Base-by-base conservation (phyloP, 345 rosid species). In the Noccaea bulbosa region DNA sequence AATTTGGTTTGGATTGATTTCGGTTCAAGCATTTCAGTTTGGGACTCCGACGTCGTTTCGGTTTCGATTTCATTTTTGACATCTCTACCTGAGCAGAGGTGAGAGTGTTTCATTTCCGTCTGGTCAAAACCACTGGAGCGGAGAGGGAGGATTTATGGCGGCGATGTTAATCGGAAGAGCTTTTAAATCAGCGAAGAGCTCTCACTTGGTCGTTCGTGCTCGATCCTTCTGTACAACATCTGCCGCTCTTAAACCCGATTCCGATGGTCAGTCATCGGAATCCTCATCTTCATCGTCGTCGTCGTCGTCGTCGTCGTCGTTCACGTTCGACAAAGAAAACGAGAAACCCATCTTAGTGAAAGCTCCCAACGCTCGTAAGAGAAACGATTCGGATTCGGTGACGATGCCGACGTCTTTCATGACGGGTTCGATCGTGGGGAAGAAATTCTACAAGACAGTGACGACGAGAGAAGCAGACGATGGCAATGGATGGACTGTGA, bases 381-480 rank as follows among this genome's bases (percentile, higher is more conserved):
- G 41, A 0, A 40, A 51, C 5, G 85, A 81, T 0, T 59, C 73
- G 30, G 74, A 83, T 5, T 82, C 90, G 35, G 99, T 89, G 75
- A 74, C 97, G 69, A 89, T 94, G 97, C 97, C 97, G 11, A 75
- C 83, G 78, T 82, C 99, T 24, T 94, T 83, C 53, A 87, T 91
- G 96, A 86, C 98, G n/a, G 98, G 98, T 41, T 89, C 99, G 64
- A 82, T 88, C 7, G 91, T 88, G 15, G 99, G 98, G 45, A 94
- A 79, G 87, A 79, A 91, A 44, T 94, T 94, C 55, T 94, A 89
- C 72, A 41, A 85, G 62, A 77, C 85, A 79, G 99, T 88, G 83
- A 85, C 86, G 7, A 85, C 91, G 24, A 88, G 97, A 73, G 88
- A 81, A 72, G 88, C 97, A 5, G 97, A 91, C 48, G 97, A 94